Conservation (phyloP, 192 early-diverging fungal species). For the Backusella morwellensis region DNA sequence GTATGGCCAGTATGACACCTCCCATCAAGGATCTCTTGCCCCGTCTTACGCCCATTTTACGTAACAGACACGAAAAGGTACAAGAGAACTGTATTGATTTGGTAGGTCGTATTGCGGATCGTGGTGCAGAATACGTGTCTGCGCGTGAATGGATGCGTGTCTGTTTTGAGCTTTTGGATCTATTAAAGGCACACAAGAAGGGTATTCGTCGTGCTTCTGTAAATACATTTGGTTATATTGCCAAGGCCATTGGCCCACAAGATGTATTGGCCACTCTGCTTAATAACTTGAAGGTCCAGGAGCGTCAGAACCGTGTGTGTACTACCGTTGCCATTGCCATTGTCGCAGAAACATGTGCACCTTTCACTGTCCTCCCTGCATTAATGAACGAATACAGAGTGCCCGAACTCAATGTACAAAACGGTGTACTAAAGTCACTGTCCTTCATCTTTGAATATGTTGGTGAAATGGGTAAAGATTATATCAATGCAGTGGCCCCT, state of each 20-base stretch:
- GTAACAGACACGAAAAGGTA: constrained; percentile 96
- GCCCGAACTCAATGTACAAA: constrained; percentile 99
- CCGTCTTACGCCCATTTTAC: constrained; percentile 95
- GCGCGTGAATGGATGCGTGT: constrained; percentile 99
- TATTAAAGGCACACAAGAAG: constrained; percentile 95
- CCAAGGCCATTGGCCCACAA: constrained; percentile 98
- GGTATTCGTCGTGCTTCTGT: constrained; percentile 95
- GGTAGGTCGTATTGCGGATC: constrained; percentile 98
- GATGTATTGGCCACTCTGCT: constrained; percentile 97
- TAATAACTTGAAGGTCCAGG: constrained; percentile 98
- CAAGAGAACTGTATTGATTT: constrained; percentile 92
- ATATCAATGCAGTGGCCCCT: constrained; percentile 95
- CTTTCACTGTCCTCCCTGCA: constrained; percentile 97
- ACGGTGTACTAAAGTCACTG: constrained; percentile 94
- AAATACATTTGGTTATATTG: constrained; percentile 99
- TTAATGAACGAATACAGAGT: constrained; percentile 99
- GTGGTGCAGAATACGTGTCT: constrained; percentile 93
- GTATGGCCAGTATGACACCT: constrained; percentile 97
- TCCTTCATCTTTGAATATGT: constrained; percentile 99
- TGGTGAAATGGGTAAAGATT: constrained; percentile 97
- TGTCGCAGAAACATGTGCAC: constrained; percentile 80
- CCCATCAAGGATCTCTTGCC: constrained; percentile 97
- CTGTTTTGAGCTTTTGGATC: constrained; percentile 96
- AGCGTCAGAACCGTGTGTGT: constrained; percentile 99
- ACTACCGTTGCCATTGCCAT: constrained; percentile 98